Evolutionary conservation across 2,329 filamentous ascomycete genomes (phyloP), one percentile per base, ranked within the genome.

Genomic region (Polychaeton citri): DNA sequence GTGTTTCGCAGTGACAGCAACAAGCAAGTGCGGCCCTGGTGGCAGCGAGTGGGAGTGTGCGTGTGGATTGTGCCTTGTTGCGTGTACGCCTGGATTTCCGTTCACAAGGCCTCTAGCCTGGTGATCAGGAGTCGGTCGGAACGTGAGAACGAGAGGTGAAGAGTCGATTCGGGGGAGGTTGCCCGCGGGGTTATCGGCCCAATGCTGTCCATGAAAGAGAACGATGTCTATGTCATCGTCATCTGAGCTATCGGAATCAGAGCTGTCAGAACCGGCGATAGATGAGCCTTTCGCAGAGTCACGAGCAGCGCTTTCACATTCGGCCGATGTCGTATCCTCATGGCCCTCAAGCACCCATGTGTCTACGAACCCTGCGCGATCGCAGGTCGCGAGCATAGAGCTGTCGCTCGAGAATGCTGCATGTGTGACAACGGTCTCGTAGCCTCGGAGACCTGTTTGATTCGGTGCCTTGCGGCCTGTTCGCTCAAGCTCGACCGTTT

Each of bases 361-460:
- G 53, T 96, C 87, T 20, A 96, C 68, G 57, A 79, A 85, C 30
- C 90, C 90, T 30, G 81, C 78, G 35, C 95, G 61, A 55, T 95
- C 88, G 33, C 80, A 78, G 19, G 78, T 74, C 6, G 81, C 86
- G 32, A 96, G 64, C 43, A 93, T 73, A 45, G 72, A 76, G 53
- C 82, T 84, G 54, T 94, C 81, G 4, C 77, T 66, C 7, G 86
- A 87, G 57, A 96, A 95, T 2, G 78, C 69, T 18, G 79, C 58
- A 36, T 83, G 79, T 21, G 72, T 77, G 45, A 96, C 76, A 31
- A 70, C 79, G 53, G 81, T 73, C 43, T 85, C 75, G 59, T 95
- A 96, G 18, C 80, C 77, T 36, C 81, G 70, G 12, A 66, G 66
- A 38, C 54, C 50, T 33, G 53, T 57, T 17, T 48, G 45, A 12